These are phyloP conservation scores for Pseudotsuga menziesii DNA, from an alignment of 75 land plant species.

Conservation along the genomic window DNA sequence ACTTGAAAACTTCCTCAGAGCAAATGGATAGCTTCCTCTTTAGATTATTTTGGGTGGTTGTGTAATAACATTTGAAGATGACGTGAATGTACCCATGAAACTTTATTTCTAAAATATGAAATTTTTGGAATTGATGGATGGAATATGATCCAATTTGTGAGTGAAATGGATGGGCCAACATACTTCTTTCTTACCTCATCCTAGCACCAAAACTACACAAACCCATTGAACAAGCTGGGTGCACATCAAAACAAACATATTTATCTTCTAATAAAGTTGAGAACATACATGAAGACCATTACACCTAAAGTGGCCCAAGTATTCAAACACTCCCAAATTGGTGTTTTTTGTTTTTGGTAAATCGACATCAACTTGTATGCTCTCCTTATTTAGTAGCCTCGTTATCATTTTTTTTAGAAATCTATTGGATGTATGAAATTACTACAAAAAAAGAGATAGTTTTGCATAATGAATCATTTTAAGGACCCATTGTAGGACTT, in stretches of 20 bases:
- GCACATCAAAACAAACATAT: background rate
- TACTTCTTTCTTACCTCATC: conserved; percentile 48
- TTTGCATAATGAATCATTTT: no score
- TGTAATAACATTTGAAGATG: no score
- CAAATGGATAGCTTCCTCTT: no score
- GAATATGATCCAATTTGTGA: conserved; percentile 75
- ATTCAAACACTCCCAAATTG: conserved; percentile 75
- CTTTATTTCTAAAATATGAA: conserved; percentile 42
- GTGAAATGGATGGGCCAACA: conserved; percentile 57
- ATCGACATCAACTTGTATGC: conserved; percentile 68
- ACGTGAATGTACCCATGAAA: conserved; percentile 27
- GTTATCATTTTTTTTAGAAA: conserved; percentile 30
- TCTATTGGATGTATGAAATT: no score
- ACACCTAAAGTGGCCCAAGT: conserved; percentile 50
- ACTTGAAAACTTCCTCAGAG: no score
- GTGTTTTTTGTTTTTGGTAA: conserved; percentile 86
- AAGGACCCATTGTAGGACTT: no score
- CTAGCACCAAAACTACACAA: conserved; percentile 44
- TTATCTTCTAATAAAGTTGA: conserved; percentile 51
- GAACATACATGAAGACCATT: conserved; percentile 66
- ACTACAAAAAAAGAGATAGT: no score
- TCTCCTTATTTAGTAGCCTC: conserved; percentile 62
- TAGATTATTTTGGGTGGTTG: no score
- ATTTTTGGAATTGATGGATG: conserved; percentile 69
- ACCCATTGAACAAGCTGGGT: background rate